Conservation (phyloP, 2,329 filamentous ascomycete genomes). For the Ophiocordyceps camponoti-rufipedis region DNA sequence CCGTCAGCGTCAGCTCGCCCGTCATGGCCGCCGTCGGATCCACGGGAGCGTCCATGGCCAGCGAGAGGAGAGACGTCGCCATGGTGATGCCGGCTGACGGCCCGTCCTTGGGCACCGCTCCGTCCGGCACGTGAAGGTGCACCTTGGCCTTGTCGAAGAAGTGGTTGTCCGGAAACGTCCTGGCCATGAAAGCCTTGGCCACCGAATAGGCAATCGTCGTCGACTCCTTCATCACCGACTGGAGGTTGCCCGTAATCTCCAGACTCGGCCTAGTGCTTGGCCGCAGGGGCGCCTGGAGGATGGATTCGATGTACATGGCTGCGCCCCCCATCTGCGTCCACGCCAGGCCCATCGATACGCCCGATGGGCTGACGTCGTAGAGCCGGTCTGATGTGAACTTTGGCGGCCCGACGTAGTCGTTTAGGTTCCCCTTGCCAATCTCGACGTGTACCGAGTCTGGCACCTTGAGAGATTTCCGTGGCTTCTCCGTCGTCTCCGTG, state of each 20-base stretch:
- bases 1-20: conserved; percentile 88
- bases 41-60: conserved; percentile 63
- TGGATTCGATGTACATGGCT: conserved; percentile 92
- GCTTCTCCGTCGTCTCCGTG: conserved; percentile 17
- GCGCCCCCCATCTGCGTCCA: conserved; percentile 97
- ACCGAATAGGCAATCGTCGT: conserved; percentile 92
- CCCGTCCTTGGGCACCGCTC: conserved; percentile 87
- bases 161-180: conserved; percentile 70
- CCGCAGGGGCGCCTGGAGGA: conserved; percentile 67
- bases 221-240: conserved; percentile 96
- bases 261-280: conserved; percentile 58
- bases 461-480: conserved; percentile 62
- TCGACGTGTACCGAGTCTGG: conserved; percentile 73
- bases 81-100: conserved; percentile 92
- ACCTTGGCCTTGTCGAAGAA: conserved; percentile 95
- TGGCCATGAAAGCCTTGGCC: conserved; percentile 74
- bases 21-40: conserved; percentile 92
- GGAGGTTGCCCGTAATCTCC: conserved; percentile 86
- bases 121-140: conserved; percentile 92
- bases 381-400: conserved; percentile 90
- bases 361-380: conserved; percentile 83
- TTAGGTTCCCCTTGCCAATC: conserved; percentile 78
- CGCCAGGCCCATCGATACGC: conserved; percentile 92
- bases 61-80: conserved; percentile 78
- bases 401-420: conserved; percentile 91